Conservation (phyloP, 1,139 yeast species). For the Yamadazyma diddensiae region DNA sequence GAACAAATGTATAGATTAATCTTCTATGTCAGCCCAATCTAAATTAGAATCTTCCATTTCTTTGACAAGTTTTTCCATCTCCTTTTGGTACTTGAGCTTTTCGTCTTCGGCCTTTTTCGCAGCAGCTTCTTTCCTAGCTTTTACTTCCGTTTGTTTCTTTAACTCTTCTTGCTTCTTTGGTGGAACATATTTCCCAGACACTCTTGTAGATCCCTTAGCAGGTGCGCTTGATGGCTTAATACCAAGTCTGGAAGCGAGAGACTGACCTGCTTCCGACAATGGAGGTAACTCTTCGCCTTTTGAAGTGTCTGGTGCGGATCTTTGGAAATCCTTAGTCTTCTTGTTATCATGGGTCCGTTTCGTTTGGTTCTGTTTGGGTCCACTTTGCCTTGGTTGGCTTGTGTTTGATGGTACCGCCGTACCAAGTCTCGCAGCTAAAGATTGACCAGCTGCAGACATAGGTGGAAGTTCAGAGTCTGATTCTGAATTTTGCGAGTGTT, state of each 20-base stretch:
- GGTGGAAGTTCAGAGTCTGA: slow-evolving; percentile 3
- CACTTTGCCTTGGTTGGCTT: neutral
- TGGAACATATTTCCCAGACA: neutral
- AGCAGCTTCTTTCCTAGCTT: slow-evolving; percentile 14
- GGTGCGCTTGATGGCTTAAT: neutral
- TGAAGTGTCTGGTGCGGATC: neutral
- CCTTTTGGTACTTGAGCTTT: slow-evolving; percentile 16
- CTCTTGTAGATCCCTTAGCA: neutral
- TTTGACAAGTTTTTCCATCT: slow-evolving; percentile 29
- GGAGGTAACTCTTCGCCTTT: slow-evolving; percentile 1
- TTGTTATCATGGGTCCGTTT: too few species aligned
- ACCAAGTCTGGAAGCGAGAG: slow-evolving; percentile 6
- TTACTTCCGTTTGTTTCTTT: slow-evolving; percentile 2
- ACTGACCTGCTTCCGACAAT: neutral
- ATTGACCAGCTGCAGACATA: slow-evolving; percentile 13
- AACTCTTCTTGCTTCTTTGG: slow-evolving; percentile 4
- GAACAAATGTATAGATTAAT: slow-evolving; percentile 1
- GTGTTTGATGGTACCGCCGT: neutral
- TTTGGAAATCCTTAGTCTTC: neutral
- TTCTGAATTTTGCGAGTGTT: slow-evolving; percentile 1
- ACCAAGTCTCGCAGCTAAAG: slow-evolving; percentile 23
- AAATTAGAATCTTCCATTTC: slow-evolving; percentile 27
- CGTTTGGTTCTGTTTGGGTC: too few species aligned
- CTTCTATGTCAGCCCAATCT: slow-evolving; percentile 32
- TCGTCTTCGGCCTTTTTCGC: slow-evolving; percentile 12